Percentiles rank a stretch among this genome's conserved stretches.
Evolutionary conservation across 2,329 filamentous ascomycete genomes (phyloP).

Genomic region (Penicillium sp.): DNA sequence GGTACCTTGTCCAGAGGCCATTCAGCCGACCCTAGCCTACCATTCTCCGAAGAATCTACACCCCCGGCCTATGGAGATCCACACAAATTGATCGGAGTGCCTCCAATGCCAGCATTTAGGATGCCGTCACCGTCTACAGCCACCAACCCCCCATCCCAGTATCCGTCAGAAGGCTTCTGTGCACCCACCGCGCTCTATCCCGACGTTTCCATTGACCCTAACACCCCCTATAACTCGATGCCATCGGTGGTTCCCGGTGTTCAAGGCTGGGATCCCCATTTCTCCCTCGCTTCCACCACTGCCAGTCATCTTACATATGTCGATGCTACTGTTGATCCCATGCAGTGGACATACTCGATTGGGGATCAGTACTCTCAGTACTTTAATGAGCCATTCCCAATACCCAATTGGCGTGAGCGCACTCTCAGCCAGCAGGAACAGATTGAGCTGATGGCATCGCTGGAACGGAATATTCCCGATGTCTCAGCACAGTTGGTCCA

Average conservation of each 20-base stretch:
- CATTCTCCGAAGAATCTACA: constrained; percentile 22
- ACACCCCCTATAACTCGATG: constrained; percentile 41
- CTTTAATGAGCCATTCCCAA: constrained; percentile 47
- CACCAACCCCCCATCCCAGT: constrained; percentile 16
- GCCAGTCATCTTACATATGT: constrained; percentile 36
- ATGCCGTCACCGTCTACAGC: constrained; percentile 19
- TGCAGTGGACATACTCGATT: constrained; percentile 45
- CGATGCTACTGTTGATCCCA: constrained; percentile 37
- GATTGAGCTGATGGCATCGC: constrained; percentile 75
- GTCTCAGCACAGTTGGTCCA: constrained; percentile 42
- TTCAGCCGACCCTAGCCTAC: constrained; percentile 33
- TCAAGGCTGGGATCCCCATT: constrained; percentile 45
- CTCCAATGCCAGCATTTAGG: constrained; percentile 12
- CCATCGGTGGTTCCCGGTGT: constrained; percentile 42
- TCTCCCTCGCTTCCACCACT: constrained; percentile 39
- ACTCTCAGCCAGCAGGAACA: constrained; percentile 77
- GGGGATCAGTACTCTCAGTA: constrained; percentile 51
- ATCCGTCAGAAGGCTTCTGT: constrained; percentile 16
- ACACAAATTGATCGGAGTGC: constrained; percentile 18
- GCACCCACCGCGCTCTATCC: constrained; percentile 22
- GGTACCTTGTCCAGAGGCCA: constrained; percentile 36
- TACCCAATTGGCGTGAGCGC: constrained; percentile 59
- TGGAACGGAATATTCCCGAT: constrained; percentile 61
- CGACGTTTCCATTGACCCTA: constrained; percentile 36
- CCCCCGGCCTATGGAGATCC: constrained; percentile 21